Percentiles rank a stretch among this genome's conserved stretches.
These are phyloP conservation scores for Plasmodiophora brassicae DNA, from an alignment of 208 protist species.

Conservation along the genomic window DNA sequence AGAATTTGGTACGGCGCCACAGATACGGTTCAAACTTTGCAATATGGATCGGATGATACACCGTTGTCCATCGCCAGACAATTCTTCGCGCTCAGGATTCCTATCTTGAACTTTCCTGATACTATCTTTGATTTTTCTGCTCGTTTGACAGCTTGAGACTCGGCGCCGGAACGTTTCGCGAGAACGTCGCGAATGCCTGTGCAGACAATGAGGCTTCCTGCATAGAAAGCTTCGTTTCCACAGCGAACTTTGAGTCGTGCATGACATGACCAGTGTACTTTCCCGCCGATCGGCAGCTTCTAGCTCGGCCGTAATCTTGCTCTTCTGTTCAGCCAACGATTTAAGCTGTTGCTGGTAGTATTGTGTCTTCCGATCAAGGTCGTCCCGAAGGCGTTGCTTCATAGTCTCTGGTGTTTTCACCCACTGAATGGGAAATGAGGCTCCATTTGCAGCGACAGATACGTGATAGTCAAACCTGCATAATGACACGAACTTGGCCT, in stretches of 20 bases:
- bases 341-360: neutral
- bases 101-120: conserved; percentile 12
- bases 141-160: too few species aligned
- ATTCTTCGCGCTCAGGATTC: neutral
- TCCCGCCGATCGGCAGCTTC: too few species aligned
- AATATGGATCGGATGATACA: neutral
- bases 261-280: neutral
- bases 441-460: neutral
- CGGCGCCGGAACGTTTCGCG: too few species aligned
- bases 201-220: too few species aligned
- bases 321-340: neutral
- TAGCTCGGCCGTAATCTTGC: neutral
- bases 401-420: neutral
- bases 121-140: too few species aligned
- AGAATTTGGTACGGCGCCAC: neutral
- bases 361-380: neutral
- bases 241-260: neutral
- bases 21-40: neutral
- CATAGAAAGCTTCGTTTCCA: neutral
- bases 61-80: conserved; percentile 9
- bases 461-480: neutral
- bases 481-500: neutral
- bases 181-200: too few species aligned
- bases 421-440: neutral
- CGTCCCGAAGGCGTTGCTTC: neutral